Base-by-base conservation (phyloP, 257 asterid species). In the Solanum clarkiae region DNA sequence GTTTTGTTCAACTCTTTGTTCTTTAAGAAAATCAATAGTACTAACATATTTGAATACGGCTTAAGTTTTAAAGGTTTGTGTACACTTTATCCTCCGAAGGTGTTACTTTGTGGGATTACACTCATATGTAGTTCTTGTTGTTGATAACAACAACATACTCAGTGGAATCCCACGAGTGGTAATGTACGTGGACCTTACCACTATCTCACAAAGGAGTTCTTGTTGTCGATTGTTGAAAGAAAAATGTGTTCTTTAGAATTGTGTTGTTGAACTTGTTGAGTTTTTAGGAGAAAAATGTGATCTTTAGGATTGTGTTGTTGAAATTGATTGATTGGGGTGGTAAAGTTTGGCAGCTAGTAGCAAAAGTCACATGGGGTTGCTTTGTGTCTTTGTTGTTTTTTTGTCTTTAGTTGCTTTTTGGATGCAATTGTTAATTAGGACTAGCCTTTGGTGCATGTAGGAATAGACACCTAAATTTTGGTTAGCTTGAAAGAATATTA, bases 401-500 rank as follows among this genome's bases (percentile, higher is more conserved):
- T 77, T 29, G 65, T 53, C 15, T 77, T 26, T 53, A 53, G n/a
- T 53, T 79, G 65, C 26, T 16, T 53, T 79, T 79, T 79, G 47
- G 59, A 16, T 26, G 45, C 62, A 74, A 24, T 15, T 7, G 82
- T 75, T 49, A 26, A 16, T 17, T 4, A 77, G 60, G 82, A 7
- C 81, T 74, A 29, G 44, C 0, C 60, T 49, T 0, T 75, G 20
- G 1, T 75, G 81, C 81, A 49, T 62, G 45, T 3, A 79, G 60
- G 82, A 51, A 51, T 17, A 92, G 87, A 88, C 98, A 95, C 47
- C 90, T 90, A 1, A 93, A 92, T 90, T 90, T 87, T 95, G 91
- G 97, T 94, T 16, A 86, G 92, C 62, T 89, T 95, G 91, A 94
- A 93, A 80, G 97, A 94, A 51, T 95, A 92, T 71, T 93, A 11